Evolutionary conservation across 192 early-diverging fungal species (phyloP), one percentile per base, ranked within the genome.

Genomic region (Phycomyces nitens): DNA sequence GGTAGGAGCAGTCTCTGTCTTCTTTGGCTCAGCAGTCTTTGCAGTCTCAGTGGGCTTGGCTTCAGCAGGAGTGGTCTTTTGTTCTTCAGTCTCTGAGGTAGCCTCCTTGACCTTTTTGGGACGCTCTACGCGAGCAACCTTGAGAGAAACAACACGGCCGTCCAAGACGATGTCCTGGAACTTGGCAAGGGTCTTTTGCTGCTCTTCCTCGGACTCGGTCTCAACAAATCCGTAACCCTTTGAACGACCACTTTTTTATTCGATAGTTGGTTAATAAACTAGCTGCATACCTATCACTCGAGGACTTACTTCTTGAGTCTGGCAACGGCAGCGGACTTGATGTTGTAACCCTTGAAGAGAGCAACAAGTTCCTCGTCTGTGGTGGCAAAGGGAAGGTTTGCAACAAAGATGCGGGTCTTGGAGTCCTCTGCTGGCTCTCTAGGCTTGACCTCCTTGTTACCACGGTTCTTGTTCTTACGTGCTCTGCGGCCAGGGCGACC

Each of bases 171-270:
- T 78, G 58, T 76, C 77, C 62, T 78, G 82, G 49, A 89, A 70
- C 53, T 85, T 81, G 23, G 84, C 79, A 58, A 95, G 61, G 6
- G 86, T 88, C 58, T 82, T 88, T 61, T 77, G 66, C 78, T 96
- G 94, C 64, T 95, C 92, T 12, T 69, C 87, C 58, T 92, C 82
- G 68, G 80, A 76, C 21, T 75, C 81, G 56, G 94, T 81, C 67
- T 93, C 92, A 22, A 96, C 90, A 77, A 99, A 99, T 20, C 95
- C 97, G 77, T 90, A 99, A 58, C 95, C 95, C 82, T 94, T 95
- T 75, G 86, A 85, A 53, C 89, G 84, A 24, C 88, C 90, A 59
- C 74, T 81, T 47, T 39, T 18, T 42, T 14, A 60, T 34, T 34
- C 7, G 7, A 34, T 34, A 34, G 7, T 38, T 9, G 12, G 26